phyloP scores from a whole-genome alignment of 208 protist genomes.

The Strigomonas culicis region DNA sequence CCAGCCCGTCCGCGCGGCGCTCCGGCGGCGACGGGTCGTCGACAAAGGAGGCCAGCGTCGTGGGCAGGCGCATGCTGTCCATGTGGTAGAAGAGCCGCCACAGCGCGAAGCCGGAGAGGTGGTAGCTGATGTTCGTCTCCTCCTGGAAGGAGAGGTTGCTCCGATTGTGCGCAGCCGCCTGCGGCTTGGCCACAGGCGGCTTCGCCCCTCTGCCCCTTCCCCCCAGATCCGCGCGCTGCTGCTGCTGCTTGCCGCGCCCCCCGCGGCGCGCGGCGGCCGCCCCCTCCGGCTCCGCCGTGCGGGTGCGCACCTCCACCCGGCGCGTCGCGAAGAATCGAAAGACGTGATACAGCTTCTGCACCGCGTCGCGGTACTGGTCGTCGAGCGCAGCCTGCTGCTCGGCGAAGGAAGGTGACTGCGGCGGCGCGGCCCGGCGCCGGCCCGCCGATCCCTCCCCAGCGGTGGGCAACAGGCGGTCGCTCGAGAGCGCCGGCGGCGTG shows the following conservation, averaged over 20 bases:
- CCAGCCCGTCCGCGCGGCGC: background rate
- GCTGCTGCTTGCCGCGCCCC: background rate
- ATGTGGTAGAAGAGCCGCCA: background rate
- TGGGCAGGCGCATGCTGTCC: background rate
- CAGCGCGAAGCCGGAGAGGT: background rate
- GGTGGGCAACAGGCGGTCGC: background rate
- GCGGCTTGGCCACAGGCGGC: background rate
- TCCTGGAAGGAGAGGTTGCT: background rate
- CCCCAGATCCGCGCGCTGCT: background rate
- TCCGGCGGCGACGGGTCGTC: background rate
- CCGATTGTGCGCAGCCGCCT: background rate
- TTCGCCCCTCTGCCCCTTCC: background rate
- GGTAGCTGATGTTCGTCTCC: background rate
- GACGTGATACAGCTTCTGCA: constrained; percentile 6
- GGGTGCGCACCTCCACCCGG: background rate
- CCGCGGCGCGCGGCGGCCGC: background rate
- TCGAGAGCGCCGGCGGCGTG: background rate
- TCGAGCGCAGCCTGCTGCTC: background rate
- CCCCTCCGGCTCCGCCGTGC: background rate
- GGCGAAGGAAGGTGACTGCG: background rate
- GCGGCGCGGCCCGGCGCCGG: background rate
- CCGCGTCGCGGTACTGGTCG: background rate
- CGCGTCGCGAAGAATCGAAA: constrained; percentile 8
- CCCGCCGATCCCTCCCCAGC: background rate
- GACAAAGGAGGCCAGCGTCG: background rate